A percentile compares a stretch with the other conserved stretches of the same genome.
Evolutionary conservation across 371 early-diverging fungal genomes (phyloP).

Genomic region (Sporodiniella umbellata): DNA sequence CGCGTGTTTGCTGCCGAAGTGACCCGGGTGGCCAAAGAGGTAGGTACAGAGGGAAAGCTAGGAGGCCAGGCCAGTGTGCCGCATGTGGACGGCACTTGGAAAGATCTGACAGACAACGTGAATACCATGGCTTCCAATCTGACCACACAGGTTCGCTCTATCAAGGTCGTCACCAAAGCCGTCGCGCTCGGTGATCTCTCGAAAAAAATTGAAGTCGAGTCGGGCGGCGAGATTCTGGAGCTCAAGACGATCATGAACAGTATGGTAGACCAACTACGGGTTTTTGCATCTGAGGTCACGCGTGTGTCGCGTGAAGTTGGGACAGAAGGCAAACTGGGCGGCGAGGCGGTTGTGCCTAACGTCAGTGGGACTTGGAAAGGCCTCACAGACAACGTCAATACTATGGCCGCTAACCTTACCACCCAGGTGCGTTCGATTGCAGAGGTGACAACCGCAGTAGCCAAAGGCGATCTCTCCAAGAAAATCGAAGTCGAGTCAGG

Average conservation of each 20-base stretch:
- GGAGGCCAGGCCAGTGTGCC: conserved; percentile 48
- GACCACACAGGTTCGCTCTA: conserved; percentile 57
- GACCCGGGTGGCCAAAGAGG: conserved; percentile 48
- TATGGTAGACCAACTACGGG: conserved; percentile 45
- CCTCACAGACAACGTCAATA: conserved; percentile 48
- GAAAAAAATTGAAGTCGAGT: conserved; percentile 34
- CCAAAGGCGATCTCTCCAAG: conserved; percentile 52
- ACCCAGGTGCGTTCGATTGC: conserved; percentile 50
- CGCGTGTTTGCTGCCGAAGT: conserved; percentile 40
- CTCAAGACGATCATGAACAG: conserved; percentile 39
- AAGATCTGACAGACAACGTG: conserved; percentile 62
- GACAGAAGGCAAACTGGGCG: conserved; percentile 45
- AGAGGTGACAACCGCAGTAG: conserved; percentile 43
- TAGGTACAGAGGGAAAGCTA: conserved; percentile 56
- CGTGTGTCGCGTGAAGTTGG: conserved; percentile 47
- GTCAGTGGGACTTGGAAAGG: conserved; percentile 51
- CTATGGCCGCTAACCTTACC: conserved; percentile 45
- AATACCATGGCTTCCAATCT: conserved; percentile 62
- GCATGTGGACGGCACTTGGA: conserved; percentile 63
- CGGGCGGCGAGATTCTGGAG: conserved; percentile 44
- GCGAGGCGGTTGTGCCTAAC: conserved; percentile 28
- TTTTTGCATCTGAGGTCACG: conserved; percentile 38
- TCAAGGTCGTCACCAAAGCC: conserved; percentile 57
- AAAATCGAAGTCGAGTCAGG: conserved; percentile 54
- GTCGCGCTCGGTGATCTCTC: conserved; percentile 56